Evolutionary conservation across 345 rosid species (phyloP).

Genomic region (Atalantia buxifolia): DNA sequence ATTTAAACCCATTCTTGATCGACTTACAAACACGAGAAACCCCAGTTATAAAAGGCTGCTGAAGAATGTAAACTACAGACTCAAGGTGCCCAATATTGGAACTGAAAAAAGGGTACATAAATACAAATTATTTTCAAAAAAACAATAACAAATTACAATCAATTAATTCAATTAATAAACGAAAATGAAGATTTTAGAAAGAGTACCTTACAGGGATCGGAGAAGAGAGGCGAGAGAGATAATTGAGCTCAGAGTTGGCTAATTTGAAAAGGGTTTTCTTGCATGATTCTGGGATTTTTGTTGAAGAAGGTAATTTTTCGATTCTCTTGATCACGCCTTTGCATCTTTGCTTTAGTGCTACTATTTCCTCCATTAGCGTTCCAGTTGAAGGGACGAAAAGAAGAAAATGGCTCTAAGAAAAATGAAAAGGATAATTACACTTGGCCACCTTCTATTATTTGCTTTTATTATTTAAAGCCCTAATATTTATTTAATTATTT

Average conservation of each 20-base stretch:
- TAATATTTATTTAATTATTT: no score
- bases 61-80: conserved; percentile 59
- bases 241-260: conserved; percentile 68
- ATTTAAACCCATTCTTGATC: conserved; percentile 16
- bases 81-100: conserved; percentile 80
- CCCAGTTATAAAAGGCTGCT: conserved; percentile 50
- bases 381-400: background rate
- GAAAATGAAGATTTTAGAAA: background rate
- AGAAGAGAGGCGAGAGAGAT: conserved; percentile 47
- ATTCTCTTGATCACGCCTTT: conserved; percentile 38
- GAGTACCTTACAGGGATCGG: conserved; percentile 48
- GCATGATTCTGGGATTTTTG: conserved; percentile 40
- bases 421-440: no score
- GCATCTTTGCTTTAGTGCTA: conserved; percentile 54
- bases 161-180: background rate
- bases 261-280: conserved; percentile 66
- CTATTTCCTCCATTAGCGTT: conserved; percentile 25
- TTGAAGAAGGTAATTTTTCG: conserved; percentile 30
- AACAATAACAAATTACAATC: background rate
- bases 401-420: background rate
- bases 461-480: no score
- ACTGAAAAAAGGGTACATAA: conserved; percentile 27
- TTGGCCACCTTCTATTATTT: no score
- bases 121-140: no score
- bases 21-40: conserved; percentile 87